A percentile compares a stretch with the other conserved stretches of the same genome.
Conservation (phyloP, 192 early-diverging fungal genomes). For the Ambispora gerdemannii region DNA sequence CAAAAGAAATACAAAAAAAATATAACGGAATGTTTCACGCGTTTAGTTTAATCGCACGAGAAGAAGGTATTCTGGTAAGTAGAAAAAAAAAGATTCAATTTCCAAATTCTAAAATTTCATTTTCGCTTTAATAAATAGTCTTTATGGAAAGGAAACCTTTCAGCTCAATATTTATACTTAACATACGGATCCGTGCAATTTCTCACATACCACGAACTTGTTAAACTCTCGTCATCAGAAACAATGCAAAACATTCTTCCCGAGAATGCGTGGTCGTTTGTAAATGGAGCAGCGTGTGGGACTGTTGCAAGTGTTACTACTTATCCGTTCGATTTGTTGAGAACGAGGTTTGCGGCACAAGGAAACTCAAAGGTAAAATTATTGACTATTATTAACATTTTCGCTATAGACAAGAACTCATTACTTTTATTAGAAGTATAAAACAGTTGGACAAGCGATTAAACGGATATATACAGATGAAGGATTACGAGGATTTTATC, state of each 20-base stretch:
- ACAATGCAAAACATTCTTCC: not conserved
- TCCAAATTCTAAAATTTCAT: not conserved
- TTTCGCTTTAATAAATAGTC: conserved; percentile 44
- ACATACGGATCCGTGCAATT: conserved; percentile 90
- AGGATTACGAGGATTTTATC: conserved; percentile 81
- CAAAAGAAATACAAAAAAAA: conserved; percentile 35
- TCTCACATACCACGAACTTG: conserved; percentile 63
- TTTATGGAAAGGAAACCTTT: conserved; percentile 91
- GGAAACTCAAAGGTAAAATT: conserved; percentile 47
- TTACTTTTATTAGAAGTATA: conserved; percentile 54
- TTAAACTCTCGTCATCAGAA: conserved; percentile 34
- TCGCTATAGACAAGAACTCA: not conserved
- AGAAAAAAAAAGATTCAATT: not conserved
- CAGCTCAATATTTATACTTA: conserved; percentile 91
- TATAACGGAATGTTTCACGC: conserved; percentile 66
- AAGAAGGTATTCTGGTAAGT: conserved; percentile 77
- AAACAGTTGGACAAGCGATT: conserved; percentile 60
- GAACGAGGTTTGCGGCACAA: conserved; percentile 91
- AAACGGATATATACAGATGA: conserved; percentile 65
- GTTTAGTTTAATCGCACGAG: conserved; percentile 62
- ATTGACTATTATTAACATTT: not conserved
- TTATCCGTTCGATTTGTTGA: conserved; percentile 94
- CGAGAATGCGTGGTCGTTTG: conserved; percentile 51
- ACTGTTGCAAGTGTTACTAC: conserved; percentile 73
- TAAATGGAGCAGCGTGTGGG: conserved; percentile 78